phyloP scores from a whole-genome alignment of 495 filamentous ascomycete species.

The Hypomontagnella monticulosa region DNA sequence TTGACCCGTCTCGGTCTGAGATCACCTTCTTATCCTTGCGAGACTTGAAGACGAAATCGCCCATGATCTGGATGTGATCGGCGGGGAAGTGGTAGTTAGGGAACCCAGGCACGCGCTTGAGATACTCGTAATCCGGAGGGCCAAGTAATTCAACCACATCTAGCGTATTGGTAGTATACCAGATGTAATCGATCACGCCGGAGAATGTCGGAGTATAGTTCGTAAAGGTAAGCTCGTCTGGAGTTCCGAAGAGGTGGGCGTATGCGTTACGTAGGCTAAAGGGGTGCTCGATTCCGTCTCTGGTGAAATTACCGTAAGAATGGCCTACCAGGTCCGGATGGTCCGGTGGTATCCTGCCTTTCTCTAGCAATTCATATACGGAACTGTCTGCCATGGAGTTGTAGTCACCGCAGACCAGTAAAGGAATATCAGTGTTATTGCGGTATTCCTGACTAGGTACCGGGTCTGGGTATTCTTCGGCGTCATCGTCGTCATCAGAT shows the following conservation, averaged over 20 bases:
- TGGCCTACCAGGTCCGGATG: slow-evolving; percentile 78
- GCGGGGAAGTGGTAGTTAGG: slow-evolving; percentile 97
- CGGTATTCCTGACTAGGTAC: slow-evolving; percentile 76
- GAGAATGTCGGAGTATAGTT: slow-evolving; percentile 94
- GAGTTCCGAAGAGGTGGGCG: slow-evolving; percentile 66
- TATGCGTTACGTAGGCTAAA: slow-evolving; percentile 94
- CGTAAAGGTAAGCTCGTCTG: slow-evolving; percentile 88
- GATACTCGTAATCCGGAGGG: slow-evolving; percentile 88
- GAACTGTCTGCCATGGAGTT: slow-evolving; percentile 86
- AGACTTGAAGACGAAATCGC: slow-evolving; percentile 89
- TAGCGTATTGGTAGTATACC: slow-evolving; percentile 92
- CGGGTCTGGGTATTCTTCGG: slow-evolving; percentile 53
- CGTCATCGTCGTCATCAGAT: slow-evolving; percentile 57
- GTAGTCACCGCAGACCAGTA: slow-evolving; percentile 94
- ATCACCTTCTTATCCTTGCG: slow-evolving; percentile 80
- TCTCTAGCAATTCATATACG: slow-evolving; percentile 86
- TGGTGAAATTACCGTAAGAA: slow-evolving; percentile 89
- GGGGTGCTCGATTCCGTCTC: slow-evolving; percentile 89
- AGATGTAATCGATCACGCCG: slow-evolving; percentile 95
- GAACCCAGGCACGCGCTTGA: slow-evolving; percentile 90
- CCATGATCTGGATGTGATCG: slow-evolving; percentile 92
- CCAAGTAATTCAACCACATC: slow-evolving; percentile 89
- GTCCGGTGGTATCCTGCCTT: slow-evolving; percentile 73
- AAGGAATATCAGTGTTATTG: slow-evolving; percentile 83
- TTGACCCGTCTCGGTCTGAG: slow-evolving; percentile 62